Percentiles rank a stretch among this genome's conserved stretches.
phyloP scores from a whole-genome alignment of 441 rosid species.

The Bruguiera hainesii region DNA sequence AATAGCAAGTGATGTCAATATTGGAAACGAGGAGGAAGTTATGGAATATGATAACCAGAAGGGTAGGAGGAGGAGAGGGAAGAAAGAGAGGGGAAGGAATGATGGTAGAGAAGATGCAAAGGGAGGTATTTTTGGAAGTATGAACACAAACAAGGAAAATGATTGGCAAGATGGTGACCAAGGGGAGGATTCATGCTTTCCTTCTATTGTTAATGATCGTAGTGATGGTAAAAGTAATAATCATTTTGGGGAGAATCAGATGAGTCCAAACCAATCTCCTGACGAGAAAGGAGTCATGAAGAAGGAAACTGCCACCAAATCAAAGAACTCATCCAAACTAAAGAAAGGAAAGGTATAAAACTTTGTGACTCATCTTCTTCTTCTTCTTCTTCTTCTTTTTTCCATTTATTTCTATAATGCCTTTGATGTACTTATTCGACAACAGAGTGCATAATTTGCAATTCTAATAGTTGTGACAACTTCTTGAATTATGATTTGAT shows the following conservation, averaged over 20 bases:
- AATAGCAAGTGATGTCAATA: slow-evolving; percentile 28
- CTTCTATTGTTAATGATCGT: slow-evolving; percentile 24
- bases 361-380: neutral
- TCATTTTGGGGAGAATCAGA: slow-evolving; percentile 22
- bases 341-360: slow-evolving; percentile 67
- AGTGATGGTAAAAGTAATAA: slow-evolving; percentile 17
- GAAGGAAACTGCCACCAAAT: slow-evolving; percentile 42
- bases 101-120: slow-evolving; percentile 28
- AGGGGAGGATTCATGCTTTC: slow-evolving; percentile 29
- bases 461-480: neutral
- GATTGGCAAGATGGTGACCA: slow-evolving; percentile 26
- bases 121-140: slow-evolving; percentile 29
- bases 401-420: neutral
- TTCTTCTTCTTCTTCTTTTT: neutral
- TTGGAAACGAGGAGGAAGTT: slow-evolving; percentile 40
- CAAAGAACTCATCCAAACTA: slow-evolving; percentile 66
- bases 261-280: slow-evolving; percentile 25
- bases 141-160: slow-evolving; percentile 33
- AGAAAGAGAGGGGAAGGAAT: slow-evolving; percentile 51
- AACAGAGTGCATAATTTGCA: neutral
- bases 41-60: slow-evolving; percentile 64
- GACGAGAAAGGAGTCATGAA: slow-evolving; percentile 34
- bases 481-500: neutral
- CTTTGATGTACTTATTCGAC: neutral
- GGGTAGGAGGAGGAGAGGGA: slow-evolving; percentile 53